Percentiles rank a stretch among this genome's conserved stretches.
These are phyloP conservation scores for Pestalotiopsis fici DNA, from an alignment of 2,329 filamentous ascomycete genomes.

Conservation along the genomic window DNA sequence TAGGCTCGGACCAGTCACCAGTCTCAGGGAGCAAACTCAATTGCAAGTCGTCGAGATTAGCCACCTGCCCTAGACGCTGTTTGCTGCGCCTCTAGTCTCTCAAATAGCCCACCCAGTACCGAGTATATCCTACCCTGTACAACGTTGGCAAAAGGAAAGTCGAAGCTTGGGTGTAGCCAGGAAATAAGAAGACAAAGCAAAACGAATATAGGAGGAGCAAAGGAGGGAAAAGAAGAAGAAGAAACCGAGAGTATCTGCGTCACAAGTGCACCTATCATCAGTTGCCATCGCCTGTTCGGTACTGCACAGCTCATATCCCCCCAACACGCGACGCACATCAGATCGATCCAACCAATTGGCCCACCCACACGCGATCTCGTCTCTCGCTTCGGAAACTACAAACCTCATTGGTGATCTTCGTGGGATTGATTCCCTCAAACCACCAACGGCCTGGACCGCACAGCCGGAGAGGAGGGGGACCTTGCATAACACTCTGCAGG, in stretches of 20 bases:
- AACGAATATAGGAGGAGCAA: background rate
- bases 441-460: conserved; percentile 9
- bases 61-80: background rate
- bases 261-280: background rate
- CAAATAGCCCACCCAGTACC: background rate
- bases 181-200: background rate
- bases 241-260: background rate
- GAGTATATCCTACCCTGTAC: background rate
- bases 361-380: conserved; percentile 3
- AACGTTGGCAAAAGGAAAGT: background rate
- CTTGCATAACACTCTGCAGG: conserved; percentile 5
- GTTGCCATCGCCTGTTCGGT: background rate
- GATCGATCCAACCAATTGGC: conserved; percentile 5
- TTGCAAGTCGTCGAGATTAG: background rate
- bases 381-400: background rate
- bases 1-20: background rate
- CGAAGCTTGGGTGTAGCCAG: background rate
- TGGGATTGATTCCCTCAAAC: background rate
- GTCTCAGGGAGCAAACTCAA: background rate
- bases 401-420: conserved; percentile 6
- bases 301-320: background rate
- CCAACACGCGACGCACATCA: conserved; percentile 6
- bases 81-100: background rate
- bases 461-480: background rate
- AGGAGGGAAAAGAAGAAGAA: too few relatives aligned